These are phyloP conservation scores for Penicilliopsis zonata DNA, from an alignment of 495 filamentous ascomycete genomes.

Conservation along the genomic window DNA sequence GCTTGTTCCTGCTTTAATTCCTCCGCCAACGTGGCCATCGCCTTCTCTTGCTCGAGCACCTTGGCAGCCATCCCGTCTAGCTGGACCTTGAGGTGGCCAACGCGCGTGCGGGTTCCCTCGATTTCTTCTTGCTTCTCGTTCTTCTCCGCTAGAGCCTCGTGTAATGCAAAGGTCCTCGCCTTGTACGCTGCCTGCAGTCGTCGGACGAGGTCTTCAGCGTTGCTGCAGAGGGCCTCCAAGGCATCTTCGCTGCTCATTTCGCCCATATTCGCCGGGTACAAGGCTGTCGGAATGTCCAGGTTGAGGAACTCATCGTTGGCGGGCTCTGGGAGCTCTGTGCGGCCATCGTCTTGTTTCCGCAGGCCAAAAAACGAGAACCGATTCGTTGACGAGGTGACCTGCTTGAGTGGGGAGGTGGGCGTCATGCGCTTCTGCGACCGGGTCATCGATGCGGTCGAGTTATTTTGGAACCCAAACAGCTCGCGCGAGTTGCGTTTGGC, in stretches of 20 bases:
- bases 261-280: conserved; percentile 43
- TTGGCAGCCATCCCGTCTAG: conserved; percentile 66
- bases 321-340: conserved; percentile 17
- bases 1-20: conserved; percentile 51
- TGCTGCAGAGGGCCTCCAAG: conserved; percentile 56
- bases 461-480: conserved; percentile 5
- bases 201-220: conserved; percentile 51
- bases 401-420: conserved; percentile 18
- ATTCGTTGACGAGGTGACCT: conserved; percentile 17
- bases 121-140: conserved; percentile 58
- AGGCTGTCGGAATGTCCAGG: conserved; percentile 48
- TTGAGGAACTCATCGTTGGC: conserved; percentile 51
- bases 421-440: conserved; percentile 24
- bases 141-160: conserved; percentile 48
- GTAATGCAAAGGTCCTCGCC: conserved; percentile 43
- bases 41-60: conserved; percentile 50
- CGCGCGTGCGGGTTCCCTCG: conserved; percentile 60
- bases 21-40: conserved; percentile 49
- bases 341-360: conserved; percentile 16
- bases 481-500: conserved; percentile 9
- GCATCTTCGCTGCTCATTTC: conserved; percentile 51
- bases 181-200: conserved; percentile 64
- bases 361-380: conserved; percentile 29
- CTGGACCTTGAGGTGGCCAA: conserved; percentile 56
- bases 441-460: conserved; percentile 9